Evolutionary conservation across 164 flowering plant genomes (phyloP), one percentile per base, ranked within the genome.

Genomic region (Aristolochia fimbriata): DNA sequence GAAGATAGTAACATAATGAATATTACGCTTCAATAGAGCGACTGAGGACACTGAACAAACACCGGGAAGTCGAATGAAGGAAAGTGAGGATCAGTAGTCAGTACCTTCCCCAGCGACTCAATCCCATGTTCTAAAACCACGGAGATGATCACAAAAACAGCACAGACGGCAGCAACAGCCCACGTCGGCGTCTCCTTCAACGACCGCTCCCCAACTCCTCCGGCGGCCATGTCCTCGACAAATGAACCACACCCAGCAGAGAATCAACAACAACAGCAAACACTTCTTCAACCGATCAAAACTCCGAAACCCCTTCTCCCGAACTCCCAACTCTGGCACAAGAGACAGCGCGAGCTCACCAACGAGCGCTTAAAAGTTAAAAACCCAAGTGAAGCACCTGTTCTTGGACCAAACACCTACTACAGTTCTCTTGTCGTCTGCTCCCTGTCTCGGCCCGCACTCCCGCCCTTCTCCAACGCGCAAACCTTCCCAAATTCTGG

Each of bases 121-220:
- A 86, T 80, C 21, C 76, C 78, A 62, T 77, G 80, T 57, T 86
- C 93, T 0, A 86, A 74, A 4, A 74, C 0, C 3, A 84, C 24
- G 7, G 93, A 86, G 11, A 86, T 47, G 56, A 86, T 50, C 16
- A 86, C 72, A 31, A 86, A 75, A 0, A 72, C 74, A 0, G 86
- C 86, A 60, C 86, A 83, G 10, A 84, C 86, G 31, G 47, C 45
- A 0, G 93, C 87, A 2, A 86, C 82, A 12, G 93, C 87, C 89
- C 89, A 86, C n/a, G 89, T 84, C 0, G 93, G 77, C 0, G 87
- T 83, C 47, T 78, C 78, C 55, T 70, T 25, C 65, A 84, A 54
- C 14, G 78, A 15, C 31, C 80, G 70, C 4, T 78, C 78, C 33
- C 74, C 85, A 7, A 58, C 59, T 0, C 51, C 75, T 41, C 56